phyloP scores from a whole-genome alignment of 202 grass and related monocot species.

The Schoenoplectus tabernaemontani region DNA sequence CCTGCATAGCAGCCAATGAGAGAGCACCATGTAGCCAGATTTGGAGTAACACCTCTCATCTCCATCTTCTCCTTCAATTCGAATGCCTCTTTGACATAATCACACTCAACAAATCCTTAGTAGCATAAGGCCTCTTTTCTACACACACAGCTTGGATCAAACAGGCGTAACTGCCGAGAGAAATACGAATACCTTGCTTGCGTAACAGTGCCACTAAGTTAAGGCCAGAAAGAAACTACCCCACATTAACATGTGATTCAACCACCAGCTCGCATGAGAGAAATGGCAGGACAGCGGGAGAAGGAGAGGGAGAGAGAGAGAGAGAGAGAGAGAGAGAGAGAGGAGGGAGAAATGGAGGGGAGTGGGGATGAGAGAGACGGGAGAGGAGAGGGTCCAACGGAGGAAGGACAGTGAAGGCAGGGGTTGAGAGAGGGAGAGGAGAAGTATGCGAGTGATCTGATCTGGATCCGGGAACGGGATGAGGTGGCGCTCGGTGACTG shows the following conservation, averaged over 20 bases:
- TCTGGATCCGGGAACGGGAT: conserved; percentile 1
- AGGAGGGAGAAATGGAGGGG: conserved; percentile 55
- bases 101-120: conserved; percentile 56
- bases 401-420: conserved; percentile 56
- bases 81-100: conserved; percentile 45
- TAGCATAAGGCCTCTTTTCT: conserved; percentile 56
- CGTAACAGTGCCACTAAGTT: conserved; percentile 57
- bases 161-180: conserved; percentile 42
- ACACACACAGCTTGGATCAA: conserved; percentile 47
- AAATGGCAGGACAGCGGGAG: conserved; percentile 19
- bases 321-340: conserved; percentile 45
- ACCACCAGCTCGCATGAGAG: conserved; percentile 41
- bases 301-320: neutral
- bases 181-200: conserved; percentile 42
- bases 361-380: conserved; percentile 26
- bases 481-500: neutral
- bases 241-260: conserved; percentile 39
- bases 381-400: conserved; percentile 32
- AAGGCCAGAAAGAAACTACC: conserved; percentile 73
- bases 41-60: conserved; percentile 37
- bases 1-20: conserved; percentile 58
- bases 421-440: conserved; percentile 25
- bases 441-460: neutral
- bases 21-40: conserved; percentile 35
- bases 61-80: conserved; percentile 60